Conservation (phyloP, 2,329 filamentous ascomycete genomes). For the Domatiomyces catenatus region DNA sequence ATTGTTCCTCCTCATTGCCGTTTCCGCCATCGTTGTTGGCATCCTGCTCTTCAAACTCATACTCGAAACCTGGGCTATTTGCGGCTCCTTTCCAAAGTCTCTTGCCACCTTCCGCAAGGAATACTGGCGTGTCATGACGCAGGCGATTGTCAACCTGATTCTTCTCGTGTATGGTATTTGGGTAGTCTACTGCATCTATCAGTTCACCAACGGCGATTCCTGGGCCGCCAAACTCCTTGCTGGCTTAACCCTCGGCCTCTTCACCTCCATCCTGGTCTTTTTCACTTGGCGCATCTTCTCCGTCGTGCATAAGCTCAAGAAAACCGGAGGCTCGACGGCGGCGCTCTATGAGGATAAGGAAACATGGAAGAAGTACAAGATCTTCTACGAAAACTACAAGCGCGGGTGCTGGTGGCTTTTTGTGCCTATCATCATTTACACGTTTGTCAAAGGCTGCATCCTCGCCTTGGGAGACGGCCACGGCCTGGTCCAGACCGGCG, state of each 20-base stretch:
- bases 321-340: slow-evolving; percentile 54
- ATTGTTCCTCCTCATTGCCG: slow-evolving; percentile 71
- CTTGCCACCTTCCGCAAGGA: slow-evolving; percentile 79
- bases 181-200: slow-evolving; percentile 91
- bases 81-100: slow-evolving; percentile 65
- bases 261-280: slow-evolving; percentile 65
- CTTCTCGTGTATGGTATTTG: slow-evolving; percentile 85
- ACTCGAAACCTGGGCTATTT: slow-evolving; percentile 81
- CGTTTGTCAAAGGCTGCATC: slow-evolving; percentile 74
- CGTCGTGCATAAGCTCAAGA: slow-evolving; percentile 59
- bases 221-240: slow-evolving; percentile 82
- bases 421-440: slow-evolving; percentile 74
- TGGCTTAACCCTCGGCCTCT: slow-evolving; percentile 61
- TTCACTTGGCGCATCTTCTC: slow-evolving; percentile 74
- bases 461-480: slow-evolving; percentile 76
- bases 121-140: slow-evolving; percentile 86
- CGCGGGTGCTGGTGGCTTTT: slow-evolving; percentile 96
- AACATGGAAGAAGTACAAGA: slow-evolving; percentile 85
- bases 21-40: slow-evolving; percentile 68
- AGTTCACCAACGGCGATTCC: slow-evolving; percentile 85
- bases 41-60: slow-evolving; percentile 84
- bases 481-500: slow-evolving; percentile 64
- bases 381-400: slow-evolving; percentile 95
- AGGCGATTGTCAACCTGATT: slow-evolving; percentile 78
- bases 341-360: slow-evolving; percentile 77